Conservation (phyloP, 23 red algal species). For the Gracilariopsis chorda region DNA sequence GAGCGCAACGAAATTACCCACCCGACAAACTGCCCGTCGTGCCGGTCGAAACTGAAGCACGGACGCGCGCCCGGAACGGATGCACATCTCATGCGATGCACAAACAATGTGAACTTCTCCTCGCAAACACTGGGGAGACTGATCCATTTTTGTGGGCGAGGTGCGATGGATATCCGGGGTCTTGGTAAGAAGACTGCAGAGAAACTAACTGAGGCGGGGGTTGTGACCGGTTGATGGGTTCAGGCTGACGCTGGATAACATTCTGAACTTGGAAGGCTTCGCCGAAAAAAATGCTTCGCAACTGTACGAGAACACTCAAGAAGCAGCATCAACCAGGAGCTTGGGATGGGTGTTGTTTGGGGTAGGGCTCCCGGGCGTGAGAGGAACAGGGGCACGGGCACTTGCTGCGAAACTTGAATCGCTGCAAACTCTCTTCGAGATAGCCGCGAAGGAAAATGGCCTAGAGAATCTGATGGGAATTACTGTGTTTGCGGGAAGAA, state of each 20-base stretch:
- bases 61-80: background rate
- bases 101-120: slow-evolving; percentile 27
- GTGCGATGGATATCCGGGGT: slow-evolving; percentile 69
- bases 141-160: slow-evolving; percentile 40
- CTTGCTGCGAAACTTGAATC: slow-evolving; percentile 25
- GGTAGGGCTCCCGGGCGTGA: slow-evolving; percentile 51
- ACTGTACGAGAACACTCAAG: slow-evolving; percentile 34
- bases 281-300: slow-evolving; percentile 36
- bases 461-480: slow-evolving; percentile 3
- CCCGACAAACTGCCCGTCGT: slow-evolving; percentile 46
- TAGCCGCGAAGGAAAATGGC: background rate
- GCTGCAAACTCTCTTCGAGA: slow-evolving; percentile 1
- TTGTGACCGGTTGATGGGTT: slow-evolving; percentile 56
- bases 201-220: slow-evolving; percentile 48
- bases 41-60: background rate
- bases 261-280: slow-evolving; percentile 46
- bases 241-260: slow-evolving; percentile 32
- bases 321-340: slow-evolving; percentile 2
- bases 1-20: background rate
- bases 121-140: slow-evolving; percentile 50
- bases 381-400: slow-evolving; percentile 21
- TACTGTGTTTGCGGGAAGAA: slow-evolving; percentile 47
- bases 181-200: slow-evolving; percentile 57
- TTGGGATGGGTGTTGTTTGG: slow-evolving; percentile 54
- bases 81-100: slow-evolving; percentile 38